Conservation (phyloP, 2,329 filamentous ascomycete genomes). For the Colletotrichum camelliae region DNA sequence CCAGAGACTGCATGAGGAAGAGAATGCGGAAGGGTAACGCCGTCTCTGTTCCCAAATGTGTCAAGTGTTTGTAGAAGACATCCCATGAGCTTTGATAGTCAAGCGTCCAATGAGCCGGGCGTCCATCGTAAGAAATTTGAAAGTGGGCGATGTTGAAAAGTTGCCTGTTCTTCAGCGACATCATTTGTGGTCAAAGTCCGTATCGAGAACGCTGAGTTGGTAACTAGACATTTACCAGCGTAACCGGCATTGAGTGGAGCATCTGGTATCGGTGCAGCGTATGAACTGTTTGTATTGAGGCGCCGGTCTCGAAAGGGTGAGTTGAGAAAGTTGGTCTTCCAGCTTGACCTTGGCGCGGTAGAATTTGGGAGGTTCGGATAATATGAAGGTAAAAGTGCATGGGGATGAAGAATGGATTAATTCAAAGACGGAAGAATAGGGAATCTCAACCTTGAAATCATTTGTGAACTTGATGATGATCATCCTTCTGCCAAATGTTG, state of each 20-base stretch:
- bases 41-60: slow-evolving; percentile 24
- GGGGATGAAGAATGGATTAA: slow-evolving; percentile 41
- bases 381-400: slow-evolving; percentile 52
- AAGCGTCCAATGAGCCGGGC: neutral
- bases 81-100: slow-evolving; percentile 30
- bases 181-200: slow-evolving; percentile 27
- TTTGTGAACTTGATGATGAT: slow-evolving; percentile 43
- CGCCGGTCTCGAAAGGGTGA: neutral
- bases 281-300: neutral
- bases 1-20: slow-evolving; percentile 69
- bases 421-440: slow-evolving; percentile 53
- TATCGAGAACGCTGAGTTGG: slow-evolving; percentile 33
- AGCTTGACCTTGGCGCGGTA: slow-evolving; percentile 33
- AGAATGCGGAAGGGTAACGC: slow-evolving; percentile 57
- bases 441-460: slow-evolving; percentile 39
- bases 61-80: slow-evolving; percentile 2
- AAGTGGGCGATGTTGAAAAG: slow-evolving; percentile 23
- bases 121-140: neutral
- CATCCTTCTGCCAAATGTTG: slow-evolving; percentile 46
- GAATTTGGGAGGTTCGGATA: slow-evolving; percentile 56
- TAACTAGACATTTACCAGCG: slow-evolving; percentile 52
- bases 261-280: neutral
- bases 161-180: slow-evolving; percentile 27
- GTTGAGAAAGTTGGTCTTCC: neutral
- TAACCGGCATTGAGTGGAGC: slow-evolving; percentile 35